Evolutionary conservation across 1,284 basidiomycete species (phyloP), one percentile per base, ranked within the genome.

Genomic region (Cryptococcus floricola): DNA sequence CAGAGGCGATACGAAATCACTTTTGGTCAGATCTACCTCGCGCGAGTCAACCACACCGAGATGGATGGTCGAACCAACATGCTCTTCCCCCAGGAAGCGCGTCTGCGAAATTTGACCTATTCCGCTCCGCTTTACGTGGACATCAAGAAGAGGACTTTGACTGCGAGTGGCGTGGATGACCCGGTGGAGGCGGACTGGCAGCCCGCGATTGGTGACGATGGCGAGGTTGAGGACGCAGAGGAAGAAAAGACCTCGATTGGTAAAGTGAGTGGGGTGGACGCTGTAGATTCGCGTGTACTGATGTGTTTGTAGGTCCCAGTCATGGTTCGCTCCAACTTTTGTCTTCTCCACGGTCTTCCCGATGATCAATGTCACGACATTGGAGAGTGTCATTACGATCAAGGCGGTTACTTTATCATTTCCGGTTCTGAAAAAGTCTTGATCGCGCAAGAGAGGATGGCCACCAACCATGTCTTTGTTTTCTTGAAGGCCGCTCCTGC

Each of bases 341-440:
- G 95, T 78, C 90, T 95, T 62, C 84, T 98, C 44, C 84, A 87
- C 66, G 85, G 81, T 23, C 79, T 97, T 45, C 82, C 83, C 59
- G 89, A 95, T 52, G 83, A 86, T 58, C 87, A 90, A 67, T 81
- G 94, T 48, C 93, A 88, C 75, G 87, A 92, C 67, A 80, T 97
- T 64, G 96, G 96, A 71, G 95, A 99, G 78, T 99, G 95, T 70
- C 95, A 95, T 2, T 95, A 94, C 72, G 96, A 99, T 77, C 69
- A 91, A 54, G 95, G 95, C 74, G 95, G 95, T 59, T 99, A 99
- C 78, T 99, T 99, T 76, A 91, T 99, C 76, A 98, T 99, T 80
- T 98, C 98, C 69, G 95, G 95, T 28, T 98, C 96, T 1, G 95
- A 99, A 77, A 99, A 99, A 78, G 95, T 99, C 28, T 82, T 99